phyloP scores from a whole-genome alignment of 192 early-diverging fungal genomes.

The Umbelopsis isabellina region DNA sequence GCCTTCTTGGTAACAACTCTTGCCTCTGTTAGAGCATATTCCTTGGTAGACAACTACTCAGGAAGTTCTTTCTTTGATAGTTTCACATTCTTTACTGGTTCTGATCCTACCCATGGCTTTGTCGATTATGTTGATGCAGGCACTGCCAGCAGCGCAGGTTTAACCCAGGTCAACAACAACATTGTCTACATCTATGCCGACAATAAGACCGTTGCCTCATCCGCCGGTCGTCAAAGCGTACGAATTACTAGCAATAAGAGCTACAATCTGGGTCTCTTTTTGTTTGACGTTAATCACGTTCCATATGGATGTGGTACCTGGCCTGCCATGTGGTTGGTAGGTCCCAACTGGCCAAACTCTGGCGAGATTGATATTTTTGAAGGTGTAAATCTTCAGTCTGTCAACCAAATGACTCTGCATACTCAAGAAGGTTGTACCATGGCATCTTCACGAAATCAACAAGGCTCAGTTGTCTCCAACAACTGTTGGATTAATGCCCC shows the following conservation, averaged over 20 bases:
- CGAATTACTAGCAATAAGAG: conserved; percentile 16
- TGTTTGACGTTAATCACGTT: conserved; percentile 38
- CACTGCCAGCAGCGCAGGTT: conserved; percentile 9
- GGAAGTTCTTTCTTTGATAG: conserved; percentile 38
- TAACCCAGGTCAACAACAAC: not conserved
- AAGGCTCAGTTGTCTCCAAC: not conserved
- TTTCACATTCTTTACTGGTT: conserved; percentile 39
- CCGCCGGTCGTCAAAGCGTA: conserved; percentile 28
- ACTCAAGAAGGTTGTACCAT: conserved; percentile 42
- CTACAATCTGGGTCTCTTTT: conserved; percentile 35
- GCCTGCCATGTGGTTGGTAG: conserved; percentile 51
- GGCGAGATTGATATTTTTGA: conserved; percentile 53
- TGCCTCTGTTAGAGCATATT: conserved; percentile 22
- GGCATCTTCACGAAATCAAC: not conserved
- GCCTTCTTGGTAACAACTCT: not conserved
- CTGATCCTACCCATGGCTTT: conserved; percentile 43
- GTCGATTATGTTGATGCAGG: conserved; percentile 37
- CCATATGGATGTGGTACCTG: conserved; percentile 55
- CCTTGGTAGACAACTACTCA: conserved; percentile 20
- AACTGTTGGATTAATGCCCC: conserved; percentile 15
- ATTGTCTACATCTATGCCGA: conserved; percentile 22
- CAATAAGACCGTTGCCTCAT: conserved; percentile 9
- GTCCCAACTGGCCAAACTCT: conserved; percentile 42
- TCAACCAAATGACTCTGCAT: conserved; percentile 40
- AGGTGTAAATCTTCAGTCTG: conserved; percentile 37